Base-by-base conservation (phyloP, 257 asterid species). In the Forsythia suspensa region DNA sequence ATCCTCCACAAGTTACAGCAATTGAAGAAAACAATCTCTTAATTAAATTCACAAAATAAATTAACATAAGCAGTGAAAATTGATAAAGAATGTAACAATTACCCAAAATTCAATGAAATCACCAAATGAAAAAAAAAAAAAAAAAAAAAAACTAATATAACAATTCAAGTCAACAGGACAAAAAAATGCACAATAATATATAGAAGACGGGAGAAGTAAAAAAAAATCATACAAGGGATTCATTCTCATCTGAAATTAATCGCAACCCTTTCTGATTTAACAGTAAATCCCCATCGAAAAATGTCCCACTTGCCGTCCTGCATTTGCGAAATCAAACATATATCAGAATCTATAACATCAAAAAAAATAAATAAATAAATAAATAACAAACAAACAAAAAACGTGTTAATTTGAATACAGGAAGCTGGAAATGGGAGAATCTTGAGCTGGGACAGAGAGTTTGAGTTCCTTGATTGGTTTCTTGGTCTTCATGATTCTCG, bases 261-360 rank as follows among this genome's bases (percentile, higher is more conserved):
- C 97, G 92, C 83, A 95, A 85, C 46, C 99, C 99, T 82, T 87
- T 92, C 77, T 85, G 94, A 78, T 95, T 95, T 80, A 95, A 84
- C 67, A 91, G 86, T 55, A 95, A 83, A 89, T 91, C 97, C 18
- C 99, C 98, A 55, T 95, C 97, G 75, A 91, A 97, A 87, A 95
- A 95, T 11, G 99, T 95, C 77, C 99, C 98, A 74, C 99, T 95
- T 0, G 97, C 96, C 70, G 98, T 95, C 85, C 99, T 95, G 81
- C 84, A 77, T 78, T 82, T n/a, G 63, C 48, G 55, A 76, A 70
- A 65, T 39, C 4, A 80, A 57, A 68, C 38, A 37, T 37, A 65
- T 34, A 80, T 41, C 74, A 44, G 13, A 29, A 46, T 15, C 46
- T 21, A 21, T 41, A 75, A 75, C 52, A 34, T 24, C 3, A 5